Conservation (phyloP, 2,329 filamentous ascomycete genomes). For the Cryphonectria radicalis region DNA sequence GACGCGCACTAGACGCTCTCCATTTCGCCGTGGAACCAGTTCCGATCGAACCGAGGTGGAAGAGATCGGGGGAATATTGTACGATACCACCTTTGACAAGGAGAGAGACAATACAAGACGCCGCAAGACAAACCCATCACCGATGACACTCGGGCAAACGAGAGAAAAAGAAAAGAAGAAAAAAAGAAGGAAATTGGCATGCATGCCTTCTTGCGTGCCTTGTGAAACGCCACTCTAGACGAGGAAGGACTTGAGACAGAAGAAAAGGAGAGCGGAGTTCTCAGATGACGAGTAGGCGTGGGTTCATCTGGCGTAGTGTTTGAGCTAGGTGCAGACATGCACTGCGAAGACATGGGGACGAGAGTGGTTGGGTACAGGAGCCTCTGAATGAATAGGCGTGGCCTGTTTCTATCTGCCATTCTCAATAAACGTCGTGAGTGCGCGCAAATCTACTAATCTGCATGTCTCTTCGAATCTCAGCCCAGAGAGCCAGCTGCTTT, state of each 20-base stretch:
- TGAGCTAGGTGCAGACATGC: not conserved
- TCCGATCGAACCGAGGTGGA: conserved; percentile 5
- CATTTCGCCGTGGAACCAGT: not conserved
- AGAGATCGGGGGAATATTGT: conserved; percentile 2
- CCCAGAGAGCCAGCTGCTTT: not conserved
- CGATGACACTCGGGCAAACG: not conserved
- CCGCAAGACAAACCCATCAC: conserved; percentile 7
- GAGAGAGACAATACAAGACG: conserved; percentile 11
- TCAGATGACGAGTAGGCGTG: not conserved
- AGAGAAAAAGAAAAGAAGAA: not conserved
- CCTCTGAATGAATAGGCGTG: not conserved
- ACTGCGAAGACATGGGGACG: not conserved
- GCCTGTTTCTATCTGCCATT: conserved; percentile 1
- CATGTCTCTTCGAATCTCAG: not conserved
- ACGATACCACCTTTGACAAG: conserved; percentile 12
- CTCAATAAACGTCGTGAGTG: conserved; percentile 2
- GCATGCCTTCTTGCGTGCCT: not conserved
- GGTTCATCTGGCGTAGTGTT: not conserved
- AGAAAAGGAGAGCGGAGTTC: not conserved
- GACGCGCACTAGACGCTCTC: conserved; percentile 69
- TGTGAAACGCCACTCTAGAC: not conserved
- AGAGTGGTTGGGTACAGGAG: not conserved
- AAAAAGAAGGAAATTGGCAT: not conserved
- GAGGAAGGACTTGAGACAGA: not conserved
- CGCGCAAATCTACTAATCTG: not conserved